Conservation (phyloP, 106 monocot species). For the Phalaenopsis equestris region DNA sequence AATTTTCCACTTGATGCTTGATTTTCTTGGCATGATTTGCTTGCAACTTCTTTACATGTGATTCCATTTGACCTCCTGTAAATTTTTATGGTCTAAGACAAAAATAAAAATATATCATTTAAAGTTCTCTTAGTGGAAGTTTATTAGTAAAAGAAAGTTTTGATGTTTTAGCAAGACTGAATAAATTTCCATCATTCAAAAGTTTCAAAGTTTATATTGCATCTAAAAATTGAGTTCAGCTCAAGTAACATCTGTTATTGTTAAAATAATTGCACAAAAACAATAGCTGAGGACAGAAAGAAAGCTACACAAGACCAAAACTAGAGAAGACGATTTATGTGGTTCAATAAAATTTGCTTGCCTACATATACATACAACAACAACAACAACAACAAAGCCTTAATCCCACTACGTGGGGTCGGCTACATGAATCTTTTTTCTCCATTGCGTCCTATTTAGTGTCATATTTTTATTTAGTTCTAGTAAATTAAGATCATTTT, state of each 20-base stretch:
- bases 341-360: too few relatives aligned
- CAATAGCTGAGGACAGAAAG: background rate
- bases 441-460: too few relatives aligned
- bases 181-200: conserved; percentile 1
- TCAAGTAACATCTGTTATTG: background rate
- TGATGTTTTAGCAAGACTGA: background rate
- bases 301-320: too few relatives aligned
- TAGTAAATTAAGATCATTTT: too few relatives aligned
- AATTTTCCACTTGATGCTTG: background rate
- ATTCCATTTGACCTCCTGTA: background rate
- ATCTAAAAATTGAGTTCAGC: background rate
- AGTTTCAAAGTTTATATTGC: background rate
- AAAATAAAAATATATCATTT: background rate
- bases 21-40: background rate
- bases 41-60: background rate
- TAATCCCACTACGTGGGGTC: too few relatives aligned
- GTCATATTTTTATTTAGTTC: too few relatives aligned
- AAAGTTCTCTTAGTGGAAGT: background rate
- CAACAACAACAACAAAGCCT: too few relatives aligned
- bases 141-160: background rate
- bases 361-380: too few relatives aligned
- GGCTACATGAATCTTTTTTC: too few relatives aligned
- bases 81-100: background rate
- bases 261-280: background rate
- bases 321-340: too few relatives aligned